phyloP scores from a whole-genome alignment of 306 rosid species.

The Lathyrus sativus region DNA sequence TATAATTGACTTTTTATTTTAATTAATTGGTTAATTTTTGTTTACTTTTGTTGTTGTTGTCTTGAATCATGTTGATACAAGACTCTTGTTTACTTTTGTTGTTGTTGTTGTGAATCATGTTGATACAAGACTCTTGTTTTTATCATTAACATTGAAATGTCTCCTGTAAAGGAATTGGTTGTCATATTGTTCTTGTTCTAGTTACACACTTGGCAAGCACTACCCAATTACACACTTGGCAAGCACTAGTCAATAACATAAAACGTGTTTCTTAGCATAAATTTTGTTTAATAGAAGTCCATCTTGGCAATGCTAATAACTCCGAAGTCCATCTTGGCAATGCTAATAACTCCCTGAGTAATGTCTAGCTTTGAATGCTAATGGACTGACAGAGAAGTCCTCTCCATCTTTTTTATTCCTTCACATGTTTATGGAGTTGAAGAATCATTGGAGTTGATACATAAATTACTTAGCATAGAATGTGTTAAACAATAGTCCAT shows the following conservation, averaged over 20 bases:
- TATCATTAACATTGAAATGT: too few species aligned
- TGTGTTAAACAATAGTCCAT: conserved; percentile 47
- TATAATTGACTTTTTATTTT: background rate
- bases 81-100: too few species aligned
- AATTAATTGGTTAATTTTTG: too few species aligned
- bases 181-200: too few species aligned
- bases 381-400: conserved; percentile 46
- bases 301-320: conserved; percentile 43
- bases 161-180: too few species aligned
- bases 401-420: conserved; percentile 48
- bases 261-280: background rate
- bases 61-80: too few species aligned
- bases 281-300: conserved; percentile 41
- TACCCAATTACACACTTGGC: too few species aligned
- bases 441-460: conserved; percentile 54
- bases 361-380: conserved; percentile 69
- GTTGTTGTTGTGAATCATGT: too few species aligned
- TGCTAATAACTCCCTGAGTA: conserved; percentile 20
- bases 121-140: too few species aligned
- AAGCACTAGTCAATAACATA: too few species aligned
- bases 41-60: too few species aligned
- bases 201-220: too few species aligned
- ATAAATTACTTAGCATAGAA: conserved; percentile 5
- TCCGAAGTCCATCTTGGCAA: conserved; percentile 50
- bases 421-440: conserved; percentile 33